Evolutionary conservation across 306 rosid genomes (phyloP), one percentile per base, ranked within the genome.

Genomic region (Morella rubra): DNA sequence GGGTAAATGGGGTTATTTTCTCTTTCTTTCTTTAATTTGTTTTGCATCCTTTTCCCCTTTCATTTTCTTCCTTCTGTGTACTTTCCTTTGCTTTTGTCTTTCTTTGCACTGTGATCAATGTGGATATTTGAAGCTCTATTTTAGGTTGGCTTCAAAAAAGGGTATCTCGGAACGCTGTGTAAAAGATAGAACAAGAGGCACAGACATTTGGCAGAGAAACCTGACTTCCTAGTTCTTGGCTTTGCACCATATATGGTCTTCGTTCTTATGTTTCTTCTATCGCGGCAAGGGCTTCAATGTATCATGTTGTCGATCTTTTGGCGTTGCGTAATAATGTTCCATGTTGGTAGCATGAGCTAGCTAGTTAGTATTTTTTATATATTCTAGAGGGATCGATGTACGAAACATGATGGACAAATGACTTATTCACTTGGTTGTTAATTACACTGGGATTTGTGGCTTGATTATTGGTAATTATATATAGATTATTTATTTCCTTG

Each of bases 101-200:
- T 13, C 19, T 72, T 9, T n/a, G 13, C 49, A 53, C 71, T 51
- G 47, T 49, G 74, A 69, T 84, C 73, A 67, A 86, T 82, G 85
- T 76, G 83, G 80, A 81, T 84, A 83, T 80, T 76, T 74, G 88
- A 80, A 84, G 81, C 80, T 68, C 74, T 78, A 27, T 82, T 83
- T 86, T 83, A 75, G 89, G 81, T 79, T 71, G 81, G 88, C 79
- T 83, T 81, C 80, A 81, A 84, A 86, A 27, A 73, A 72, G 45
- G 69, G 42, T 51, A 47, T 56, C 73, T 55, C 52, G 79, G 49
- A 69, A 60, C 72, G 64, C 53, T 59, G 68, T 44, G 68, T 42
- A 44, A 22, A 46, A 24, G 50, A 37, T 49, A 74, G 49, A 83
- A 73, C 47, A 42, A 27, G 75, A 77, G 0, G 37, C 37, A 32